Base-by-base conservation (phyloP, 257 asterid genomes). In the Solanum ossicruentum region DNA sequence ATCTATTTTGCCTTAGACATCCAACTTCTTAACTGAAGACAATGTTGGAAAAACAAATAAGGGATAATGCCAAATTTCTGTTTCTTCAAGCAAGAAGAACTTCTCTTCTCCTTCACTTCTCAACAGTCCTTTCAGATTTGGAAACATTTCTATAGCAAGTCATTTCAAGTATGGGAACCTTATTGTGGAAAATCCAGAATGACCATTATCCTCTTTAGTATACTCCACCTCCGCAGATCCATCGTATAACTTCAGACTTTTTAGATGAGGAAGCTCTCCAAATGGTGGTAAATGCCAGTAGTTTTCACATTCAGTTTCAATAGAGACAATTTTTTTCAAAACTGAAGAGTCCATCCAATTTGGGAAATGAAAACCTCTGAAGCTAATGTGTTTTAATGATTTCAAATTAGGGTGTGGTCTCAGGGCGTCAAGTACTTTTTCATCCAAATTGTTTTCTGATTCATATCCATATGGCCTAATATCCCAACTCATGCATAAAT, bases 191-290 rank as follows among this genome's bases (percentile, higher is more conserved):
- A 51, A 51, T 61, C 61, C 43, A 28, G 57, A 80, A 80, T 36
- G 63, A 49, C 52, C 23, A 43, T 45, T 2, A 20, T 54, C 86
- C 56, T 79, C 85, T 20, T 84, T 85, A 13, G 57, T 51, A 4
- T 69, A 83, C 86, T 85, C 82, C 49, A 51, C 36, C 36, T 32
- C 36, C 36, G 32, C 3, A 32, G 36, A 32, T 3, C 3, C 36
- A 32, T 2, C 3, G 3, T 32, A 32, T 32, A 32, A 32, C 36
- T 32, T 32, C 3, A 32, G 36, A 32, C 20, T 32, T 15, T 84
- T 43, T 15, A 88, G 86, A 54, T 5, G 45, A 13, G 86, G 89
- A 11, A 88, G 21, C 43, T 82, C 85, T 51, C 85, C 89, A 32
- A 88, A 54, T 7, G 20, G 81, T 28, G 89, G 84, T 49, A 84